Evolutionary conservation across 2,329 filamentous ascomycete species (phyloP), one percentile per base, ranked within the genome.

Genomic region (Talaromyces sp.): DNA sequence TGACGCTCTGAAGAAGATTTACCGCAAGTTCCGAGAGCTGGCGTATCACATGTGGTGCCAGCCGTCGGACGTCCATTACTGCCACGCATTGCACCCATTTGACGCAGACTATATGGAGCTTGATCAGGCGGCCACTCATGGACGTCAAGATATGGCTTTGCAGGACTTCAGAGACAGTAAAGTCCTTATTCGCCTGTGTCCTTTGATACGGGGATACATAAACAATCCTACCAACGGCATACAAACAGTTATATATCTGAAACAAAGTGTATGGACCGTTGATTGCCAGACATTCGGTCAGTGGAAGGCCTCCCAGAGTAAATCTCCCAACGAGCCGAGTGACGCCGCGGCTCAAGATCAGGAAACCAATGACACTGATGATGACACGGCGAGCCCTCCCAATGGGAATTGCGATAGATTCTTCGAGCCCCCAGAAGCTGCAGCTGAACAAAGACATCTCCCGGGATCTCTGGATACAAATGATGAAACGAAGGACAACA

Each of bases 21-120:
- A 58, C 8, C 62, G 54, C 54, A 58, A 43, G 13, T 58, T 59
- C 19, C 14, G 62, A 13, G 62, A 64, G 43, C 2, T 64, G 5
- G 54, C 43, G 0, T 64, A 50, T 7, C 56, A 59, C 35, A 64
- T 64, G 62, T 59, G 39, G 50, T 64, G 41, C 8, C 62, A 59
- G 10, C 62, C 62, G 1, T 58, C 54, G 0, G 33, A 5, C 1
- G 19, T 64, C 5, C 8, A 0, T 1, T 35, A 13, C 6, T 24
- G 1, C 8, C 14, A 27, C 1, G 43, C 3, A 1, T 1, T 22
- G 37, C 10, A 22, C 5, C 3, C 3, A 1, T 64, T 64, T 4
- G 31, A 59, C 6, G 43, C 54, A 13, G 33, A 31, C 0, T 43
- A 8, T 6, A 59, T 59, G 62, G 62, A 59, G 14, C 43, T 64